Conservation (phyloP, 2,329 filamentous ascomycete genomes). For the Parafenestella ontariensis region DNA sequence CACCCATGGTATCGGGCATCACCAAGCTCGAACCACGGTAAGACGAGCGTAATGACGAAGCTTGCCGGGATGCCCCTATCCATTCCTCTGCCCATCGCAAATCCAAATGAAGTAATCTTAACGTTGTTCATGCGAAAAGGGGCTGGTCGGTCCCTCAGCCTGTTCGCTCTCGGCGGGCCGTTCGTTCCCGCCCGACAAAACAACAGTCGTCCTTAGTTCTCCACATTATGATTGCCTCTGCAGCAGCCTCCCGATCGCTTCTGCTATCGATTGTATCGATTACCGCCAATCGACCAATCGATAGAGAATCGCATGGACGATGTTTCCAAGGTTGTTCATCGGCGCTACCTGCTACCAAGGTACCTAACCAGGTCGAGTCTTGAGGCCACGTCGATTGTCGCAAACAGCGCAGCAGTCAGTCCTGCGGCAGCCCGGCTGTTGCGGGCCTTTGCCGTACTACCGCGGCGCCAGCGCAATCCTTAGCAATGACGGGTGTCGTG, state of each 20-base stretch:
- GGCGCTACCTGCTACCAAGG: too few species aligned
- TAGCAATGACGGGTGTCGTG: background rate
- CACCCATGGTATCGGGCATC: slow-evolving; percentile 18
- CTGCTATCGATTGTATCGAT: slow-evolving; percentile 21
- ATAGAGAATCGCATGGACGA: slow-evolving; percentile 12
- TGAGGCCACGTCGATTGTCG: background rate
- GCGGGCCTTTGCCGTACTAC: background rate
- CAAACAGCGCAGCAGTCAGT: background rate
- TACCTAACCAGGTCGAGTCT: too few species aligned
- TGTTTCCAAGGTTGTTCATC: too few species aligned
- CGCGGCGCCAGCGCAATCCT: background rate
- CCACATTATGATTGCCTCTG: slow-evolving; percentile 42
- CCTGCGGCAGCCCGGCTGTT: background rate
- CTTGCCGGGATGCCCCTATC: slow-evolving; percentile 16
- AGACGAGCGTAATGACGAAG: slow-evolving; percentile 2
- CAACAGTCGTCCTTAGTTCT: slow-evolving; percentile 33
- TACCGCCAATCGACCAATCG: slow-evolving; percentile 14
- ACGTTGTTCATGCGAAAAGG: slow-evolving; percentile 32
- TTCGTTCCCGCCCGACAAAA: slow-evolving; percentile 14
- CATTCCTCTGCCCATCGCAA: background rate
- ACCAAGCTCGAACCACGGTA: slow-evolving; percentile 12
- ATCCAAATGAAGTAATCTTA: slow-evolving; percentile 31
- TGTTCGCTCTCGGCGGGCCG: slow-evolving; percentile 26
- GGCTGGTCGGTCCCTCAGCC: slow-evolving; percentile 19
- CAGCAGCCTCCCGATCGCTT: slow-evolving; percentile 22